Evolutionary conservation across 2,329 filamentous ascomycete genomes (phyloP).

Genomic region (Erysiphe neolycopersici): DNA sequence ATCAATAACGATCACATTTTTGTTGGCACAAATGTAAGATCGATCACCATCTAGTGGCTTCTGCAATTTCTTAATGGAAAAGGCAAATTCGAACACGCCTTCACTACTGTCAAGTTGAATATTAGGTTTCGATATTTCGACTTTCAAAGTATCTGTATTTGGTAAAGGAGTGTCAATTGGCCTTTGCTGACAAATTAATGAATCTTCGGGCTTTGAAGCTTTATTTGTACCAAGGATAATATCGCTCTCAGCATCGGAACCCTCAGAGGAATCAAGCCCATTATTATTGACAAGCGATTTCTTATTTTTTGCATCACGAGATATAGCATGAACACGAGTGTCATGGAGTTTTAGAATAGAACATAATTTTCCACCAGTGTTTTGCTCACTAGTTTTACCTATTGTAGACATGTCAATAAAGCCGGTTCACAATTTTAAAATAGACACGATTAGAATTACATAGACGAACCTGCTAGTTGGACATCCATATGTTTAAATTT

Average conservation of each 20-base stretch:
- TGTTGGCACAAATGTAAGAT: slow-evolving; percentile 2
- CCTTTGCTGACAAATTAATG: neutral
- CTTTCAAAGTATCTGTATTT: neutral
- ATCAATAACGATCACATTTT: neutral
- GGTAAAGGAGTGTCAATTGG: no score
- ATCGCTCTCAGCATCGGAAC: neutral
- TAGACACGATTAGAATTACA: no score
- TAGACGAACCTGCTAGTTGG: neutral
- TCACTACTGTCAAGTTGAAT: neutral
- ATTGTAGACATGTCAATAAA: neutral
- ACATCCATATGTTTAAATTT: neutral
- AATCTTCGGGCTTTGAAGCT: neutral
- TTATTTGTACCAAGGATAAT: neutral
- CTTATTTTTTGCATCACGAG: neutral
- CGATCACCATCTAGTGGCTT: neutral
- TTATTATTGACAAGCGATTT: no score
- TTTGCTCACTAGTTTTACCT: neutral
- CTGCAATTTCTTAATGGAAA: neutral
- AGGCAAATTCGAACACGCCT: neutral
- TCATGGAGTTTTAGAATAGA: neutral
- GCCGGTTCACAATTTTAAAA: neutral
- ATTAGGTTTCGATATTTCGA: neutral
- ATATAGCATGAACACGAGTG: neutral
- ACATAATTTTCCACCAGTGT: neutral
- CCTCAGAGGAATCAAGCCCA: neutral